Evolutionary conservation across 768 basidiomycete species (phyloP), one percentile per base, ranked within the genome.

Genomic region (Dictyophora rubrovolvata): DNA sequence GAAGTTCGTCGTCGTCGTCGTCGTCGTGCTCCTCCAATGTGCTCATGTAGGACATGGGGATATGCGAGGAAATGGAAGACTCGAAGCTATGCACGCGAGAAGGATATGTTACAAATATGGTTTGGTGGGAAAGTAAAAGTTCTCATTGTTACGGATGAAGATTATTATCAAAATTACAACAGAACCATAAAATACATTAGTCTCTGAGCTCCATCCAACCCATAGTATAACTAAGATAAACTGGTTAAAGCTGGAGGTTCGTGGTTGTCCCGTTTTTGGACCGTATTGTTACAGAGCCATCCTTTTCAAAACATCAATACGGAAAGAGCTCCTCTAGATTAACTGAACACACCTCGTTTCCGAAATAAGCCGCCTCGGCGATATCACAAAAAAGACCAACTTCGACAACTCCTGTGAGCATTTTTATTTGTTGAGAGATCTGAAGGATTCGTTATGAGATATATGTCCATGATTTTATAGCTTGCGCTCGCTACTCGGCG

Each of bases 321-420:
- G 14, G 42, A 54, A 48, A 48, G 21, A n/a, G 9, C n/a, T 48
- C n/a, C n/a, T n/a, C 9, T n/a, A 33, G 21, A 6, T 22, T 46
- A 7, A 55, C 67, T 73, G 49, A 28, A 28, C 28, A 28, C 48
- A 88, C 89, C 73, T 82, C 76, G 64, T 93, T 93, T 18, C 91
- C 91, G 71, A 98, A 99, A 75, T 97, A 98, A n/a, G 94, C 95
- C 0, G 93, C 93, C 68, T 85, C 82, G 5, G 89, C 93, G 79
- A 96, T 86, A 56, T 84, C 77, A 68, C 91, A 93, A 75, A 99
- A 98, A n/a, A 99, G 71, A 0, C 96, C 96, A 35, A 97, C 96
- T 71, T 99, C 96, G n/a, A 98, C 91, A 21, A 97, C 92, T 50
- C 96, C 96, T 2, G 95, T 98, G 61, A 98, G 78, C 80, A 95